These are phyloP conservation scores for Rhodocollybia butyracea DNA, from an alignment of 768 basidiomycete genomes.

Conservation along the genomic window DNA sequence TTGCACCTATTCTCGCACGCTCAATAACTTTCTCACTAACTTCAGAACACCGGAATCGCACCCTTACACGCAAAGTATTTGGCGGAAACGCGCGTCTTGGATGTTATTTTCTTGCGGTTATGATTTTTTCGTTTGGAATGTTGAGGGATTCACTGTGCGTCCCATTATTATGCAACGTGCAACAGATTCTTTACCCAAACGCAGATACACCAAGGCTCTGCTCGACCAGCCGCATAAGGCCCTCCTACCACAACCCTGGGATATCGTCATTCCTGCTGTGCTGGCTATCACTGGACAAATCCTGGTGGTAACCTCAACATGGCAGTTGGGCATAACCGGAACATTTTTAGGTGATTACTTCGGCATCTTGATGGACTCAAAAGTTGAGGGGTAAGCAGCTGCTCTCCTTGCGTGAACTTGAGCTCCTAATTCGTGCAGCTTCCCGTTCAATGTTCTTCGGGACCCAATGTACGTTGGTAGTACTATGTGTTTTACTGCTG, in stretches of 20 bases:
- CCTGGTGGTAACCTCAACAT: slow-evolving; percentile 88
- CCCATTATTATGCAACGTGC: not conserved
- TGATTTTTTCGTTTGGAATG: slow-evolving; percentile 85
- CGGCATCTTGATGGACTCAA: slow-evolving; percentile 80
- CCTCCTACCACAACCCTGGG: slow-evolving; percentile 63
- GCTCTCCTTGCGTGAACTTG: not conserved
- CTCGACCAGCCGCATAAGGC: slow-evolving; percentile 67
- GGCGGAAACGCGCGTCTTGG: slow-evolving; percentile 71
- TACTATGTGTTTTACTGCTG: slow-evolving; percentile 84
- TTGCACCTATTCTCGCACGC: too few relatives aligned
- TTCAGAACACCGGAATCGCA: slow-evolving; percentile 72
- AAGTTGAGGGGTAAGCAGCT: slow-evolving; percentile 68
- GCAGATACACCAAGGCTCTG: slow-evolving; percentile 75
- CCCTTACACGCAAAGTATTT: slow-evolving; percentile 73
- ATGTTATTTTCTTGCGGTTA: slow-evolving; percentile 81
- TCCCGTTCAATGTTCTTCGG: slow-evolving; percentile 91
- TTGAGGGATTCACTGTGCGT: slow-evolving; percentile 82
- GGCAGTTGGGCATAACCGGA: slow-evolving; percentile 88
- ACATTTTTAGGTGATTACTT: slow-evolving; percentile 89
- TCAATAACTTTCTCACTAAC: not conserved
- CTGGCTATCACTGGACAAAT: slow-evolving; percentile 73
- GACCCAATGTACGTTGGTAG: slow-evolving; percentile 99
- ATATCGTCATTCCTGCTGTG: slow-evolving; percentile 53
- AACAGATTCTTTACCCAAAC: not conserved
- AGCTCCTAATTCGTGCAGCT: slow-evolving; percentile 32